Base-by-base conservation (phyloP, 2,329 filamentous ascomycete genomes). In the Aspergillus persii region DNA sequence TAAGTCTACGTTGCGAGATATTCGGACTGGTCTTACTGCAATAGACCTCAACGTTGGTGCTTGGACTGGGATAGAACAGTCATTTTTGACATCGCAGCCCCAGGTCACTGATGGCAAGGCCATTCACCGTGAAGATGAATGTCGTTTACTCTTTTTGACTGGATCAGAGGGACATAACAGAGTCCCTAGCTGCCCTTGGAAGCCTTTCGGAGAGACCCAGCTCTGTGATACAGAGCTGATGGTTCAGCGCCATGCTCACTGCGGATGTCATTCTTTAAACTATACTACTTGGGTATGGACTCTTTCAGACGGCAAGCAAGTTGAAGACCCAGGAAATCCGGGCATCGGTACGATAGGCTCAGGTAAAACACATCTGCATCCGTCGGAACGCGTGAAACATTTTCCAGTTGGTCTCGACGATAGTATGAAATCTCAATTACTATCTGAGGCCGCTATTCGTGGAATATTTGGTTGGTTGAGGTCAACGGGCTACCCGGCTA, bases 381-480 rank as follows among this genome's bases (percentile, higher is more conserved):
- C 41, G 33, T 30, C n/a, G 9, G 30, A 9, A 15, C 30, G 8
- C 30, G 12, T 31, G 31, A 58, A 52, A 11, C 48, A 60, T n/a
- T 47, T 18, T 2, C 15, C 56, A 41, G n/a, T n/a, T n/a, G n/a
- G n/a, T n/a, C n/a, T n/a, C n/a, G n/a, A n/a, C n/a, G n/a, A n/a
- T n/a, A n/a, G n/a, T n/a, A n/a, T n/a, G n/a, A n/a, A n/a, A n/a
- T n/a, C n/a, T n/a, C n/a, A n/a, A n/a, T n/a, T n/a, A n/a, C n/a
- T n/a, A n/a, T 67, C 59, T 3, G 58, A 66, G 58, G 56, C 9
- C 18, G 55, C 60, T 26, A 67, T 61, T 2, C 58, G 58, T 46
- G 66, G 62, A n/a, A 66, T 67, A 57, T 65, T 66, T 36, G 33
- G n/a, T 57, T 66, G 63, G 64, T 50, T 63, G 36, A 61, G 65